phyloP scores from a whole-genome alignment of 345 rosid genomes.

The Aquilaria malaccensis region DNA sequence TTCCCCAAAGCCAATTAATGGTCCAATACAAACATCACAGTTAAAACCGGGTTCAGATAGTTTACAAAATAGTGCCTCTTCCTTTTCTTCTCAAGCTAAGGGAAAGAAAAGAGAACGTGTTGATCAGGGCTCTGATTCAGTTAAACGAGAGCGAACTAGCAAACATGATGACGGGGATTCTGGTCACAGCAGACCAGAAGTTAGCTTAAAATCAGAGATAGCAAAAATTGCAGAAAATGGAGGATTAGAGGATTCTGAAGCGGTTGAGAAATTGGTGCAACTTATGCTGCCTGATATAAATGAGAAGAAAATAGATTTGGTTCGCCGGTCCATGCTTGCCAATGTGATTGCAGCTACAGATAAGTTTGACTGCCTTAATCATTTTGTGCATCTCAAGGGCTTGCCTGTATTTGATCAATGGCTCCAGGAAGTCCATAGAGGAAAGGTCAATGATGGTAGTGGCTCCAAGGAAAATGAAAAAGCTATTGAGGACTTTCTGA shows the following conservation, averaged over 20 bases:
- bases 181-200: slow-evolving; percentile 43
- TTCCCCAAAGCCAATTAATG: slow-evolving; percentile 70
- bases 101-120: slow-evolving; percentile 90
- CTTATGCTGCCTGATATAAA: slow-evolving; percentile 60
- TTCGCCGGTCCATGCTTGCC: slow-evolving; percentile 55
- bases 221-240: slow-evolving; percentile 71
- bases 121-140: slow-evolving; percentile 65
- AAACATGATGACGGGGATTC: slow-evolving; percentile 64
- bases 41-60: slow-evolving; percentile 64
- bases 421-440: slow-evolving; percentile 94
- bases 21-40: slow-evolving; percentile 72
- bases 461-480: slow-evolving; percentile 62
- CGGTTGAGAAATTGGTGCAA: slow-evolving; percentile 74
- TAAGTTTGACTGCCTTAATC: slow-evolving; percentile 64
- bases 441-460: slow-evolving; percentile 63
- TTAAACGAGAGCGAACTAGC: slow-evolving; percentile 54
- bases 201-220: slow-evolving; percentile 54
- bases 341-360: slow-evolving; percentile 78
- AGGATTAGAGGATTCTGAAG: slow-evolving; percentile 67
- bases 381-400: slow-evolving; percentile 80
- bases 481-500: slow-evolving; percentile 65
- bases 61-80: slow-evolving; percentile 45
- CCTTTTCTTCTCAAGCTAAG: slow-evolving; percentile 61
- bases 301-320: slow-evolving; percentile 68
- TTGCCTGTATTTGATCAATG: slow-evolving; percentile 85